A percentile compares a stretch with the other conserved stretches of the same genome.
phyloP scores from a whole-genome alignment of 169 alveolate species.

The Plasmodium ovale region DNA sequence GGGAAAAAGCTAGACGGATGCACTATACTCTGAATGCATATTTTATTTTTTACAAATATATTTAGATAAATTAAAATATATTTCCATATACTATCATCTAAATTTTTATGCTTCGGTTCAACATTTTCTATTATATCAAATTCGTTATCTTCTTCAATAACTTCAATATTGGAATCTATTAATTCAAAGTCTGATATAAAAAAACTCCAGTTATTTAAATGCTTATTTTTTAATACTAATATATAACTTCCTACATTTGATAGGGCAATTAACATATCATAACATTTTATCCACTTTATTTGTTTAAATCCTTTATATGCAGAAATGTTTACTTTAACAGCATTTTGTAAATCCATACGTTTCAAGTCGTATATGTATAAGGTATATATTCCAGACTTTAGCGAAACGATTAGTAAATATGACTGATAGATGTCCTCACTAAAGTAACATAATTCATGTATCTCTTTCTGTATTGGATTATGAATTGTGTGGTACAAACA shows the following conservation, averaged over 20 bases:
- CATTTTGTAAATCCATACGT: constrained; percentile 67
- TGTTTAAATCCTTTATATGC: constrained; percentile 68
- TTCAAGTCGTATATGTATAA: constrained; percentile 69
- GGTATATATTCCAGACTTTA: constrained; percentile 63
- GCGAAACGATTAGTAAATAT: constrained; percentile 32
- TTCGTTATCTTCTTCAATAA: constrained; percentile 72
- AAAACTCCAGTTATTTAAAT: constrained; percentile 75
- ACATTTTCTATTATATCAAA: constrained; percentile 60
- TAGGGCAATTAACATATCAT: constrained; percentile 64
- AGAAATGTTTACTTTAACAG: constrained; percentile 63
- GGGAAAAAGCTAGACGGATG: constrained; percentile 66
- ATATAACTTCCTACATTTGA: constrained; percentile 36
- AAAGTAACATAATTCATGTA: constrained; percentile 51
- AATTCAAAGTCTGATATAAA: constrained; percentile 71
- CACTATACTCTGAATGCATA: constrained; percentile 34
- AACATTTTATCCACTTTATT: constrained; percentile 56
- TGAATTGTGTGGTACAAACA: constrained; percentile 56
- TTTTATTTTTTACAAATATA: constrained; percentile 67
- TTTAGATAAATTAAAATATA: constrained; percentile 53
- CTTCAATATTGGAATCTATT: constrained; percentile 69
- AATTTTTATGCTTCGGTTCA: constrained; percentile 54
- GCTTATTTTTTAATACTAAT: constrained; percentile 50
- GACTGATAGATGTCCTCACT: constrained; percentile 72
- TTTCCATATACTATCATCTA: constrained; percentile 65
- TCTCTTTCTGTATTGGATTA: constrained; percentile 72